These are phyloP conservation scores for Acer negundo DNA, from an alignment of 345 rosid genomes.

Conservation along the genomic window DNA sequence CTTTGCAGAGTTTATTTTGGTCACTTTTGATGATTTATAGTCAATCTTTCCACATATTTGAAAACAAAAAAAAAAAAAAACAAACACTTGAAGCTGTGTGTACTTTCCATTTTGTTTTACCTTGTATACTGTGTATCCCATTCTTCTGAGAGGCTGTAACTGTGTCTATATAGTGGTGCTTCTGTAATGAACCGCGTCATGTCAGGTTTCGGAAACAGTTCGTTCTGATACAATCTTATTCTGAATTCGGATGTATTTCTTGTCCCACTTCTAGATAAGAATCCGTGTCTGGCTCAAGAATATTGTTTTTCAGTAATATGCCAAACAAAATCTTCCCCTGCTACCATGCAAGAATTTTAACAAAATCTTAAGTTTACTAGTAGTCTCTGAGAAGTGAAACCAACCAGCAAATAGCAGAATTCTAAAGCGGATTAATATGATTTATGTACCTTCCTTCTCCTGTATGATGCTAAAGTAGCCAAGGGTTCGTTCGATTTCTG, in stretches of 20 bases:
- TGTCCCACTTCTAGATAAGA: conserved; percentile 69
- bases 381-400: background rate
- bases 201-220: background rate
- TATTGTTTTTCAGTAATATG: conserved; percentile 52
- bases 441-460: conserved; percentile 70
- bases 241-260: conserved; percentile 45
- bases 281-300: conserved; percentile 22
- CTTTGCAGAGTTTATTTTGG: background rate
- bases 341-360: conserved; percentile 17
- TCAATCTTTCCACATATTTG: background rate
- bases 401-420: background rate
- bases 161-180: background rate
- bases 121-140: background rate
- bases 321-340: conserved; percentile 97
- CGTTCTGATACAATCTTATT: background rate
- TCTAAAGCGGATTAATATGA: background rate
- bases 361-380: background rate
- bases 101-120: background rate
- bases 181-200: background rate
- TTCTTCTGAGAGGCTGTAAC: background rate
- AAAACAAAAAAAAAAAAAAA: background rate
- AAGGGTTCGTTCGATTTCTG: conserved; percentile 79
- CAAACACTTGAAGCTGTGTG: background rate
- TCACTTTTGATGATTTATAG: background rate
- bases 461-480: conserved; percentile 79